Percentiles rank a stretch among this genome's conserved stretches.
Conservation (phyloP, 345 rosid genomes). For the Anastatica hierochuntica region DNA sequence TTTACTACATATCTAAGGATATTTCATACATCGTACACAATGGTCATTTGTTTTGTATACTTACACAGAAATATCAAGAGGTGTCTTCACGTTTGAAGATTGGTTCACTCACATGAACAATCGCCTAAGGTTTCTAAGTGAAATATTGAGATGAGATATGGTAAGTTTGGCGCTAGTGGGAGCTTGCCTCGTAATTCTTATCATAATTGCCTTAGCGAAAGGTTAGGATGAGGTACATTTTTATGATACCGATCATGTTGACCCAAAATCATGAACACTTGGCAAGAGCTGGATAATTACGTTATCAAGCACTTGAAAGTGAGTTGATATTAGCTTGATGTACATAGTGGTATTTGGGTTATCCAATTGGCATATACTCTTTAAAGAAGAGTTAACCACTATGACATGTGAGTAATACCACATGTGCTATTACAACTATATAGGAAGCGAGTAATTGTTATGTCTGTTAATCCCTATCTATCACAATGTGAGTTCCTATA, state of each 20-base stretch:
- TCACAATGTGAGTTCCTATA: not conserved
- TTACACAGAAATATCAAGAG: not conserved
- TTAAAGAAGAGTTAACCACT: not conserved
- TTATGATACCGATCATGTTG: too few relatives aligned
- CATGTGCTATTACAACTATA: not conserved
- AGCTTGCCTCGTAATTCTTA: too few relatives aligned
- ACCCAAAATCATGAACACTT: not conserved
- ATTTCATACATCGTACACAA: not conserved
- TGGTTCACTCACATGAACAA: too few relatives aligned
- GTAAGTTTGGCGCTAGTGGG: too few relatives aligned
- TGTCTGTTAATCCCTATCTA: not conserved
- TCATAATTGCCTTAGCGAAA: too few relatives aligned
- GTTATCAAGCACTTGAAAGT: too few relatives aligned
- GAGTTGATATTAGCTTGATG: not conserved
- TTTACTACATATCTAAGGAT: not conserved
- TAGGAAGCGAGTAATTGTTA: not conserved
- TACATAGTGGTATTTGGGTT: not conserved
- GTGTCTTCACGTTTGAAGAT: not conserved
- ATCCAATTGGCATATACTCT: not conserved
- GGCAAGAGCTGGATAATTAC: not conserved
- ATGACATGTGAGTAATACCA: not conserved
- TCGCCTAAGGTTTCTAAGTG: too few relatives aligned
- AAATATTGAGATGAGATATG: too few relatives aligned
- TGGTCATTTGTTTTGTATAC: not conserved
- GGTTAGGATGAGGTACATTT: too few relatives aligned